A percentile compares a stretch with the other conserved stretches of the same genome.
Evolutionary conservation across 129 eudicot genomes (phyloP).

Genomic region (Rutidosis leptorrhynchoides): DNA sequence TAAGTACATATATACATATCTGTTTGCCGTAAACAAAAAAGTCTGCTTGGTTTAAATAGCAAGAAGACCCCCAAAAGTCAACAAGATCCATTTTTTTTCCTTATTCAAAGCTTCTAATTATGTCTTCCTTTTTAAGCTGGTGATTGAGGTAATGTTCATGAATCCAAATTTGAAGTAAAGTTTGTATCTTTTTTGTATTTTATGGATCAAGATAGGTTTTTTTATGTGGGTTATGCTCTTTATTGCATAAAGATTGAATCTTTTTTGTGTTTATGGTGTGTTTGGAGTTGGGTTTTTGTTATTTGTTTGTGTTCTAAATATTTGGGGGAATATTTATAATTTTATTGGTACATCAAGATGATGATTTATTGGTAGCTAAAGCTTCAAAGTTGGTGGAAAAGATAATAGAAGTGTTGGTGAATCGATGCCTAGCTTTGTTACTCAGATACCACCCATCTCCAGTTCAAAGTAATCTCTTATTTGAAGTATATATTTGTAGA

Average conservation of each 20-base stretch:
- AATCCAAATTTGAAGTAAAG: conserved; percentile 9
- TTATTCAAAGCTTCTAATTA: conserved; percentile 28
- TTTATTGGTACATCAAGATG: conserved; percentile 37
- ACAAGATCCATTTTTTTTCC: conserved; percentile 38
- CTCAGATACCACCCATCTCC: conserved; percentile 42
- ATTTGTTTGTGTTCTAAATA: conserved; percentile 16
- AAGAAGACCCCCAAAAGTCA: conserved; percentile 30
- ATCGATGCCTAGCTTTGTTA: conserved; percentile 72
- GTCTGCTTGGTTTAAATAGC: conserved; percentile 16
- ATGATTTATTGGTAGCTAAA: conserved; percentile 59
- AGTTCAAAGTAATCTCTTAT: conserved; percentile 50
- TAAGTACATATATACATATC: conserved; percentile 2
- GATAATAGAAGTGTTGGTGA: conserved; percentile 43
- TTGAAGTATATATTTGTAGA: conserved; percentile 10
- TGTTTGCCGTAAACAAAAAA: conserved; percentile 3
- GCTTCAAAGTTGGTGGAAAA: conserved; percentile 46
- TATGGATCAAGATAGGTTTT: conserved; percentile 26
- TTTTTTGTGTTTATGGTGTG: conserved; percentile 26
- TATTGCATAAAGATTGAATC: conserved; percentile 2
- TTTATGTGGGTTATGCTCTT: conserved; percentile 10
- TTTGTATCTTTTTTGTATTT: conserved; percentile 19
- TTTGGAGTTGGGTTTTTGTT: conserved; percentile 27
- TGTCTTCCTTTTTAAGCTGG: conserved; percentile 25
- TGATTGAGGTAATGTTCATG: conserved; percentile 34
- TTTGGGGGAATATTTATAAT: conserved; percentile 19